Conservation (phyloP, 331 rosid genomes). For the Dryas integrifolia region DNA sequence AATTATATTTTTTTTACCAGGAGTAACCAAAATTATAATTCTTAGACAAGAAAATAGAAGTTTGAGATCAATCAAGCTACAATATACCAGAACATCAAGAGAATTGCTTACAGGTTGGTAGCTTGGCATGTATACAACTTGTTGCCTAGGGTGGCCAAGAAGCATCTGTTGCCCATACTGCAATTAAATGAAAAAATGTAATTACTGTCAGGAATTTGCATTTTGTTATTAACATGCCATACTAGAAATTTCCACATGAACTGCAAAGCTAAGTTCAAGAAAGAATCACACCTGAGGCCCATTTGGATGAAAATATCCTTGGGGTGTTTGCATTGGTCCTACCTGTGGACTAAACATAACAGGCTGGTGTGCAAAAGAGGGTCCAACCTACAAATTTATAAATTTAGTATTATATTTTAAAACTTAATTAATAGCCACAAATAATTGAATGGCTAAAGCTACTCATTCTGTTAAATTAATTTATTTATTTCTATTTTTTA, state of each 20-base stretch:
- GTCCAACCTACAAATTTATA: slow-evolving; percentile 60
- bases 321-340: slow-evolving; percentile 67
- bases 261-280: slow-evolving; percentile 2
- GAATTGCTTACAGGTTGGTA: slow-evolving; percentile 76
- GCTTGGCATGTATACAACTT: slow-evolving; percentile 67
- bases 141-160: slow-evolving; percentile 83
- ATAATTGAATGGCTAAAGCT: too few relatives aligned
- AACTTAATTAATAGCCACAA: too few relatives aligned
- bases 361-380: slow-evolving; percentile 64
- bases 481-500: background rate
- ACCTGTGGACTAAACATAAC: slow-evolving; percentile 71
- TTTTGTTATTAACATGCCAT: background rate
- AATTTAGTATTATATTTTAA: too few relatives aligned
- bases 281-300: slow-evolving; percentile 70
- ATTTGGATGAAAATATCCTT: slow-evolving; percentile 71
- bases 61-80: background rate
- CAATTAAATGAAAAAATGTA: slow-evolving; percentile 32
- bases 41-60: background rate
- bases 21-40: background rate
- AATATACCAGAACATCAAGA: background rate
- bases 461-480: background rate
- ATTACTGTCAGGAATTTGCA: slow-evolving; percentile 17
- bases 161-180: slow-evolving; percentile 84
- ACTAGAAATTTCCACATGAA: background rate
- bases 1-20: too few relatives aligned